Evolutionary conservation across 2,329 filamentous ascomycete species (phyloP).

Genomic region (Aspergillus sp.): DNA sequence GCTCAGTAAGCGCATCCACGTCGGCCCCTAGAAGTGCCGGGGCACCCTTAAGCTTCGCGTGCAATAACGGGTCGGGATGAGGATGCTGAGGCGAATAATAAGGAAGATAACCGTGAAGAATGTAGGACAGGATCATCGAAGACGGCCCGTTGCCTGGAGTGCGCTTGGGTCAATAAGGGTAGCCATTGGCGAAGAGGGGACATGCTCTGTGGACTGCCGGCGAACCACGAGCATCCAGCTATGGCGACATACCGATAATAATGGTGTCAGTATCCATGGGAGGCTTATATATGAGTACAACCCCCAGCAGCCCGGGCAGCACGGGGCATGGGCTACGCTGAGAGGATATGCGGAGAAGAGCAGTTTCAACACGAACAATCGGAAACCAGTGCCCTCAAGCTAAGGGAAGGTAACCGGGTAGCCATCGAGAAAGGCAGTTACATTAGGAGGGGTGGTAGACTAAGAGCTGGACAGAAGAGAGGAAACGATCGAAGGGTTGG

Average conservation of each 20-base stretch:
- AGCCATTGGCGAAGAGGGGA: conserved; percentile 11
- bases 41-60: conserved; percentile 52
- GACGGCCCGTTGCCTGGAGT: conserved; percentile 60
- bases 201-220: not conserved
- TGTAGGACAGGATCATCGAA: conserved; percentile 62
- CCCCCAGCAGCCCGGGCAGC: conserved; percentile 24
- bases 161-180: conserved; percentile 11
- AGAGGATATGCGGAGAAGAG: conserved; percentile 14
- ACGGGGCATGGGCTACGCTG: conserved; percentile 32
- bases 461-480: conserved; percentile 4
- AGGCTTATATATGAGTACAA: conserved; percentile 24
- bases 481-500: conserved; percentile 3
- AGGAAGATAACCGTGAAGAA: conserved; percentile 61
- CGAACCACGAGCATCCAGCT: conserved; percentile 4
- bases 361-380: conserved; percentile 6
- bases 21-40: conserved; percentile 51
- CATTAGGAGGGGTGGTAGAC: conserved; percentile 8
- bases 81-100: conserved; percentile 51
- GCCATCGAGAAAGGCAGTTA: conserved; percentile 23
- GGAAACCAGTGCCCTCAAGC: conserved; percentile 16
- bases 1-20: conserved; percentile 52
- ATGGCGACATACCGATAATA: conserved; percentile 43
- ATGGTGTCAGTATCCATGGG: conserved; percentile 43
- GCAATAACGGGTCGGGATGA: conserved; percentile 58
- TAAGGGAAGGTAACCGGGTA: conserved; percentile 17